phyloP scores from a whole-genome alignment of 805 yeast genomes.

The Candida germanica region DNA sequence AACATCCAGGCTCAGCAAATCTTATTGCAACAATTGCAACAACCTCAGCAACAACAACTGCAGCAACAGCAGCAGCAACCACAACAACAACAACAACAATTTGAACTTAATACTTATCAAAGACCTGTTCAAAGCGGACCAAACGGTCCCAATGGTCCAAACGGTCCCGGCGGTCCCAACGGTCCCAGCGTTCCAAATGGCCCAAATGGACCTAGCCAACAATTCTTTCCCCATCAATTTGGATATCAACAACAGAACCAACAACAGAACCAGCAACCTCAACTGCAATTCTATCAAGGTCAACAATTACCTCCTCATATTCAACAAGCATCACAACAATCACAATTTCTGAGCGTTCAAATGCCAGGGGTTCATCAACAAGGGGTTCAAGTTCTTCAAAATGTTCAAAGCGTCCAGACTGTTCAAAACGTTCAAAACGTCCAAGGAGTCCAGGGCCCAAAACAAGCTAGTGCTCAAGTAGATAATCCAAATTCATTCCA shows the following conservation, averaged over 20 bases:
- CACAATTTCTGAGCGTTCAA: too few relatives aligned
- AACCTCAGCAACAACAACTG: conserved; percentile 27
- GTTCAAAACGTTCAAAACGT: background rate
- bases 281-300: conserved; percentile 23
- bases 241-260: conserved; percentile 20
- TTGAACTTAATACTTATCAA: conserved; percentile 1
- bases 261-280: conserved; percentile 20
- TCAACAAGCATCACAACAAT: conserved; percentile 23
- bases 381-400: conserved; percentile 11
- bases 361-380: conserved; percentile 23
- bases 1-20: conserved; percentile 42
- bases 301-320: conserved; percentile 26
- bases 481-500: conserved; percentile 44
- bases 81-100: conserved; percentile 8
- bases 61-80: conserved; percentile 13
- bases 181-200: too few relatives aligned
- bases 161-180: too few relatives aligned
- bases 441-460: conserved; percentile 3
- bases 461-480: conserved; percentile 17
- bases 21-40: conserved; percentile 41
- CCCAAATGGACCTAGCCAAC: too few relatives aligned
- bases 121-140: conserved; percentile 2
- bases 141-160: background rate
- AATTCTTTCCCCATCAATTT: conserved; percentile 18
- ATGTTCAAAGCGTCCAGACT: conserved; percentile 3